phyloP scores from a whole-genome alignment of 129 eudicot genomes.

The Mikania micrantha region DNA sequence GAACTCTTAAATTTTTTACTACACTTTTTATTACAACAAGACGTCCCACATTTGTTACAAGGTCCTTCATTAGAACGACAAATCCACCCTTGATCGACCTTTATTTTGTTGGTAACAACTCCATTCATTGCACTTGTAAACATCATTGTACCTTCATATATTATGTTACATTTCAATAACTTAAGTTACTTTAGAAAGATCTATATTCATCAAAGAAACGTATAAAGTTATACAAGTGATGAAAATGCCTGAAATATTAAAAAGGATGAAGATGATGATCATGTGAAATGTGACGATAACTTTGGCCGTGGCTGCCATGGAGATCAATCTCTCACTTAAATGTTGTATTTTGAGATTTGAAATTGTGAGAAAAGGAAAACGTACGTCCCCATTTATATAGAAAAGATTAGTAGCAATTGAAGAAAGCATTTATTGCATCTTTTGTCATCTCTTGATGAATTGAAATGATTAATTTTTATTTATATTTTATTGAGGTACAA shows the following conservation, averaged over 20 bases:
- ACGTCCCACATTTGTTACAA: neutral
- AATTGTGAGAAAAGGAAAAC: neutral
- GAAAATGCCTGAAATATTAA: neutral
- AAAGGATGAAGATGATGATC: neutral
- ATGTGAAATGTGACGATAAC: neutral
- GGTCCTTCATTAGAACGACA: neutral
- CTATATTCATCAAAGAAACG: neutral
- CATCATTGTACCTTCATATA: neutral
- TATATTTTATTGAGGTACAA: too few species aligned
- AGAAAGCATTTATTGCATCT: too few species aligned
- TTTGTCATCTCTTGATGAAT: too few species aligned
- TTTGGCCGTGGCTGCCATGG: neutral
- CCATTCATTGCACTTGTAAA: neutral
- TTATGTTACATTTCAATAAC: neutral
- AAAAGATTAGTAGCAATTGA: too few species aligned
- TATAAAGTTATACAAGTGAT: neutral
- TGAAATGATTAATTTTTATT: too few species aligned
- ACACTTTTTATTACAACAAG: neutral
- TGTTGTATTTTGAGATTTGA: neutral
- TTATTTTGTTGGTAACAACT: neutral
- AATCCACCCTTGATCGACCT: neutral
- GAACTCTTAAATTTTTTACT: neutral
- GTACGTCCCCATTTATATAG: too few species aligned
- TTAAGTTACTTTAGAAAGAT: too few species aligned
- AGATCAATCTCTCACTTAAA: neutral